Evolutionary conservation across 2,329 filamentous ascomycete genomes (phyloP).

Genomic region (Hymenoscyphus repandus): DNA sequence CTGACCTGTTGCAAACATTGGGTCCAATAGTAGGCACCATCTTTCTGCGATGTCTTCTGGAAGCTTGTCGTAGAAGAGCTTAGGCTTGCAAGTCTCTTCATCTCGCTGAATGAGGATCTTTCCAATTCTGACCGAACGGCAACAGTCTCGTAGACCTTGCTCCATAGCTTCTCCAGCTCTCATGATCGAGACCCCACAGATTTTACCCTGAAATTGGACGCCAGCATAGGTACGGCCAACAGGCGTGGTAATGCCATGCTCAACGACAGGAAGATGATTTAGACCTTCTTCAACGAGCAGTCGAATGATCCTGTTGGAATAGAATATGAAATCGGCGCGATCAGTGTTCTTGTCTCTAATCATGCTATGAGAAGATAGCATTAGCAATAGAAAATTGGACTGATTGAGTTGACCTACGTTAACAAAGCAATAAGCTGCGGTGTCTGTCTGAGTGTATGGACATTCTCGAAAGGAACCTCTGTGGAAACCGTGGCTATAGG

Average conservation of each 20-base stretch:
- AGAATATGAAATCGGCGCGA: slow-evolving; percentile 97
- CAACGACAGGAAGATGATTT: slow-evolving; percentile 89
- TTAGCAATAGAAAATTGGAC: slow-evolving; percentile 4
- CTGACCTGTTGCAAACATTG: slow-evolving; percentile 97
- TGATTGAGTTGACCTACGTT: slow-evolving; percentile 62
- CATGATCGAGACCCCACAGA: slow-evolving; percentile 98
- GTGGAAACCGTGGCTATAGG: slow-evolving; percentile 86
- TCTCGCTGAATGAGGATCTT: slow-evolving; percentile 98
- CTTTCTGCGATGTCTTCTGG: slow-evolving; percentile 87
- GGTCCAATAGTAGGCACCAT: slow-evolving; percentile 91
- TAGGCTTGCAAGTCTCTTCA: slow-evolving; percentile 87
- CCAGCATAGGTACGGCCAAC: slow-evolving; percentile 84
- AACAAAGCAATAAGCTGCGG: slow-evolving; percentile 95
- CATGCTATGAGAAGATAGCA: slow-evolving; percentile 55
- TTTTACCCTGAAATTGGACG: slow-evolving; percentile 94
- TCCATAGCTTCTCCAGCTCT: slow-evolving; percentile 98
- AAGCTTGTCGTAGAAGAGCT: slow-evolving; percentile 96
- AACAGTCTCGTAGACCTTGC: slow-evolving; percentile 92
- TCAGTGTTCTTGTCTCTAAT: slow-evolving; percentile 88
- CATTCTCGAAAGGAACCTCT: slow-evolving; percentile 74
- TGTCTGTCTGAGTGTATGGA: slow-evolving; percentile 85
- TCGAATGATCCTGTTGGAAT: slow-evolving; percentile 96
- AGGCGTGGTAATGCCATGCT: slow-evolving; percentile 84
- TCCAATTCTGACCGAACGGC: slow-evolving; percentile 93
- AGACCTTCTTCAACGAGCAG: slow-evolving; percentile 94